Conservation (phyloP, 2,329 filamentous ascomycete species). For the Dactylonectria macrodidyma region DNA sequence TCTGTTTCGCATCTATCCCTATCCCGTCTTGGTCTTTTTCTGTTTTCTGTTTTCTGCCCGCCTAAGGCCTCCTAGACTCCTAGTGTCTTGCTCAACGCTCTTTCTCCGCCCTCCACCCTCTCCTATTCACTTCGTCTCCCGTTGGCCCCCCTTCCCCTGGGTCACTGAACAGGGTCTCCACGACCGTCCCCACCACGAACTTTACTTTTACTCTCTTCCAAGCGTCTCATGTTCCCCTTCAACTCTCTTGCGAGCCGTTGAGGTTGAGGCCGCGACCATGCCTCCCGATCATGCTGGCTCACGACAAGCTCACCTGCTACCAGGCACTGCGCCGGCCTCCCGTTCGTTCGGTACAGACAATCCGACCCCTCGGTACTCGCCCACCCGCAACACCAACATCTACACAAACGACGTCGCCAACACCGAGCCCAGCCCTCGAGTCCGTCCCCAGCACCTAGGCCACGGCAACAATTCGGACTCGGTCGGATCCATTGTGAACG, state of each 20-base stretch:
- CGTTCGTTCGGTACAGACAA: conserved; percentile 34
- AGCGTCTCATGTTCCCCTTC: conserved; percentile 45
- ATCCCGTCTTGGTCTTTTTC: background rate
- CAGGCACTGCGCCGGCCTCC: conserved; percentile 41
- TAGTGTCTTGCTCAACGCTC: background rate
- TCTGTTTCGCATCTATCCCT: conserved; percentile 1
- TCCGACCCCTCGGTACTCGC: conserved; percentile 41
- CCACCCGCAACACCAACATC: conserved; percentile 33
- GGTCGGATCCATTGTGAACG: conserved; percentile 68
- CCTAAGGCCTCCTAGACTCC: background rate
- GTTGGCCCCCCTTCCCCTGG: conserved; percentile 6
- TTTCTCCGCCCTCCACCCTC: conserved; percentile 1
- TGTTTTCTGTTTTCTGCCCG: background rate
- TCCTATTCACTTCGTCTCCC: conserved; percentile 15
- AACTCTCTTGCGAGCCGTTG: conserved; percentile 45
- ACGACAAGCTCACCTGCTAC: conserved; percentile 45
- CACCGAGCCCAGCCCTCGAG: conserved; percentile 41
- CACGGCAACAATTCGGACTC: conserved; percentile 58
- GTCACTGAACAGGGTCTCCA: conserved; percentile 13
- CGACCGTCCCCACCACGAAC: conserved; percentile 23
- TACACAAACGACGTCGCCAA: conserved; percentile 20
- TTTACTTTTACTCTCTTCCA: conserved; percentile 28
- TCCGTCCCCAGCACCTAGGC: conserved; percentile 42
- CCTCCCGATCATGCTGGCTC: conserved; percentile 45
- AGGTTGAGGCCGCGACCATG: conserved; percentile 51